Evolutionary conservation across 2,329 filamentous ascomycete genomes (phyloP).

Genomic region (Tolypocladium album): DNA sequence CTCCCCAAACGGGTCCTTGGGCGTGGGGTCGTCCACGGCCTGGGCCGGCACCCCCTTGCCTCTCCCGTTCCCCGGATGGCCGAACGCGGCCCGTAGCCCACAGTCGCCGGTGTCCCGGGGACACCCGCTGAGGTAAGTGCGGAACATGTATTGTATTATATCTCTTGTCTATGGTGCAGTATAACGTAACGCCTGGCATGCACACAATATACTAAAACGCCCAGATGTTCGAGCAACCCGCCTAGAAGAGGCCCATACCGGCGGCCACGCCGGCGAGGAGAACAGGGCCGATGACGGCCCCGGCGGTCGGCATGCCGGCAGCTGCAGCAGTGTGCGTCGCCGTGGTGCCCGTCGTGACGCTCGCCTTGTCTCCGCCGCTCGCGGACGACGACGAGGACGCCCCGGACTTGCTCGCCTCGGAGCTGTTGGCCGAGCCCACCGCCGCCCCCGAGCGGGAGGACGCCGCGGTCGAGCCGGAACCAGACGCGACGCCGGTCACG

Average conservation of each 20-base stretch:
- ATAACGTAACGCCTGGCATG: not conserved
- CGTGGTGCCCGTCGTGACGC: conserved; percentile 31
- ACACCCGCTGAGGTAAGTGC: not conserved
- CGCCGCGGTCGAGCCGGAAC: not conserved
- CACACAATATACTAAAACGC: no score
- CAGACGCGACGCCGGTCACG: not conserved
- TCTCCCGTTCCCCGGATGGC: not conserved
- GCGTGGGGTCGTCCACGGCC: not conserved
- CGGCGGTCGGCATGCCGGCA: conserved; percentile 12
- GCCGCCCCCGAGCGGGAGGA: not conserved
- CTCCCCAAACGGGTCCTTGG: not conserved
- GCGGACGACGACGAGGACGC: not conserved
- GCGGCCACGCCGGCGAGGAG: conserved; percentile 17
- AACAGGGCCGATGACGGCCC: conserved; percentile 11
- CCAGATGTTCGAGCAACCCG: not conserved
- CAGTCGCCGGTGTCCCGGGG: not conserved
- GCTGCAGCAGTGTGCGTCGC: conserved; percentile 1
- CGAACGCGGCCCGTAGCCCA: not conserved
- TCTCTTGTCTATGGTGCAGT: not conserved
- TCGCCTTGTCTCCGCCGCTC: not conserved
- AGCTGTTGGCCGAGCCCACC: not conserved
- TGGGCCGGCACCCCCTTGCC: not conserved
- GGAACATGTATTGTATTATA: not conserved
- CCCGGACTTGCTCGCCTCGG: not conserved
- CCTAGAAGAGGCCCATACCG: conserved; percentile 15